These are phyloP conservation scores for Brassica balearica DNA, from an alignment of 441 rosid species.

Conservation along the genomic window DNA sequence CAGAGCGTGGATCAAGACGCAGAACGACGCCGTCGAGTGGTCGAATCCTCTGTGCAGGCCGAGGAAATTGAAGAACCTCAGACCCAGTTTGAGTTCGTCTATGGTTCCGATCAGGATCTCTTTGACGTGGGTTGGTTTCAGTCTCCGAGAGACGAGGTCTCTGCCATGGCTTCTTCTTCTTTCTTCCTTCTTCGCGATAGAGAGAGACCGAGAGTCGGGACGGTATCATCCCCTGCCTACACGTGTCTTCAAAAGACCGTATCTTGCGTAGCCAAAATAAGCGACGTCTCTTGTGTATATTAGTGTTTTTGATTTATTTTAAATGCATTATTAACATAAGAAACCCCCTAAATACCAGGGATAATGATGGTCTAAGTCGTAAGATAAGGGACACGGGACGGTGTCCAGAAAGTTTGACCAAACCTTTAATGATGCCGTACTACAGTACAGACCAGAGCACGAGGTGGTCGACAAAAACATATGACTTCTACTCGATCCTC, in stretches of 20 bases:
- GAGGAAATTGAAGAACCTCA: constrained; percentile 85
- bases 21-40: constrained; percentile 77
- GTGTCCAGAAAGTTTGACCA: constrained; percentile 8
- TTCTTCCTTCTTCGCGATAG: no score
- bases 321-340: no score
- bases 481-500: constrained; percentile 3
- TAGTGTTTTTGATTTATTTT: no score
- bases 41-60: constrained; percentile 72
- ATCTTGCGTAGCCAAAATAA: no score
- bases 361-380: background rate
- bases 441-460: constrained; percentile 20
- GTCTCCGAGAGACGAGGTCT: constrained; percentile 42
- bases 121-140: constrained; percentile 70
- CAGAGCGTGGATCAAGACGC: constrained; percentile 74
- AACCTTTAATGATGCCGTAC: constrained; percentile 15
- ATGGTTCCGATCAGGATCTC: constrained; percentile 59
- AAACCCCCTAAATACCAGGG: no score
- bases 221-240: no score
- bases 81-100: constrained; percentile 75
- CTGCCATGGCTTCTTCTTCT: constrained; percentile 24
- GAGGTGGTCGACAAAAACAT: constrained; percentile 21
- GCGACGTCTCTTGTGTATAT: no score
- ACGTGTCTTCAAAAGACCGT: no score
- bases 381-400: constrained; percentile 1
- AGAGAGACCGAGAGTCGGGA: no score